Evolutionary conservation across 1,284 basidiomycete species (phyloP), one percentile per base, ranked within the genome.

Genomic region (Neonothopanus nambi): DNA sequence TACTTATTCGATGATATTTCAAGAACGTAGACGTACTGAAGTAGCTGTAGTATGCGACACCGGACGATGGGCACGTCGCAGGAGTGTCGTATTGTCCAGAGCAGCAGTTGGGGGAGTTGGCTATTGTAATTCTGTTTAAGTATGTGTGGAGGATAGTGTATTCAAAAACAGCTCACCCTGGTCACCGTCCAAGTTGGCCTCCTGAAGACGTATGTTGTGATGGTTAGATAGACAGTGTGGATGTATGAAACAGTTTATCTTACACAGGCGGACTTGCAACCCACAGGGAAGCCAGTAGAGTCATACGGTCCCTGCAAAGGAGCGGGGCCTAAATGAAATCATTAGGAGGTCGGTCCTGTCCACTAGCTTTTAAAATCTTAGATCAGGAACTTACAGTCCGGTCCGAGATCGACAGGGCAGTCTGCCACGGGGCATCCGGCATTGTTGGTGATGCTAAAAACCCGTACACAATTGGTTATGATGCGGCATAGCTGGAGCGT

Each of bases 211-310:
- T 44, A 4, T 33, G 18, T n/a, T n/a, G n/a, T n/a, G n/a, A n/a
- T n/a, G n/a, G n/a, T n/a, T n/a, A n/a, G n/a, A n/a, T n/a, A n/a
- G 20, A 36, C 8, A 44, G 33, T 38, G 7, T 5, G 21, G 17
- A 11, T 20, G 9, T 17, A 24, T 11, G 18, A 13, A 8, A 44
- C n/a, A 20, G 41, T 5, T 44, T 18, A 11, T 61, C 55, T 33
- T 41, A 46, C 51, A 65, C 84, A 87, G 2, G 84, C 79, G 48
- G 76, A 79, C 64, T 79, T 80, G 70, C 85, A 87, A 4, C 84
- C 85, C 1, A 84, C 76, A 6, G 78, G 74, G 63, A 76, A 75
- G 5, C 84, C 84, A 28, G 68, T 64, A 5, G 75, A 67, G 63
- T 85, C 80, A 57, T 67, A 78, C 0, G 82, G 82, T 6, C 82